These are phyloP conservation scores for Pyrrhoderma noxium DNA, from an alignment of 1,284 basidiomycete genomes.

Conservation along the genomic window DNA sequence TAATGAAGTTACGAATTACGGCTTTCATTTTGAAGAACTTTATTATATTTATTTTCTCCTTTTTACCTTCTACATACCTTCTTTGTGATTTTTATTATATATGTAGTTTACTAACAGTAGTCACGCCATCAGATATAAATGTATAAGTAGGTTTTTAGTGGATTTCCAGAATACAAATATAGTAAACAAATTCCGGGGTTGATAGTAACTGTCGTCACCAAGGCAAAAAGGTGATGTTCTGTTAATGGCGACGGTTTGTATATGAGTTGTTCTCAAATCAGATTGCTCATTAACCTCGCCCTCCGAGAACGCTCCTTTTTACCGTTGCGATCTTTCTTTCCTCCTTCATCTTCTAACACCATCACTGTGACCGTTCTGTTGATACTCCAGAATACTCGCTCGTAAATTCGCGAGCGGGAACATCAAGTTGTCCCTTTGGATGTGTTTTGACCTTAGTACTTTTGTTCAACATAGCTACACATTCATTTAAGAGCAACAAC, in stretches of 20 bases:
- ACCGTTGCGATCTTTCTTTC: neutral
- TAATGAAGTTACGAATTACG: too few relatives aligned
- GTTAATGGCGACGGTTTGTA: neutral
- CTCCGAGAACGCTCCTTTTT: neutral
- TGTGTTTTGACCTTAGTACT: slow-evolving; percentile 1
- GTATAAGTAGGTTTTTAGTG: too few relatives aligned
- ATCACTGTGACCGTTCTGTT: neutral
- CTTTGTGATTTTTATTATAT: neutral
- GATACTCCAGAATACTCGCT: neutral
- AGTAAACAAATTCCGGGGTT: too few relatives aligned
- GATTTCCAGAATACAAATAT: too few relatives aligned
- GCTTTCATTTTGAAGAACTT: too few relatives aligned
- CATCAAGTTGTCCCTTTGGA: slow-evolving; percentile 2
- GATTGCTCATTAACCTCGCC: neutral
- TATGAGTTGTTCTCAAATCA: slow-evolving; percentile 4
- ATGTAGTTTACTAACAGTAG: neutral
- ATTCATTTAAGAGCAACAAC: neutral
- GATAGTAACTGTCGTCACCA: slow-evolving; percentile 11
- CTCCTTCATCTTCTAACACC: neutral
- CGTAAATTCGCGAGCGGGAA: neutral
- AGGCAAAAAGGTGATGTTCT: slow-evolving; percentile 4
- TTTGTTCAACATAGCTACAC: too few relatives aligned
- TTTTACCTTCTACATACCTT: neutral
- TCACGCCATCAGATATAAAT: neutral
- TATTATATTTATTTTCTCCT: too few relatives aligned